Percentiles rank a stretch among this genome's conserved stretches.
Evolutionary conservation across 371 early-diverging fungal species (phyloP).

Genomic region (Lichtheimia corymbifera): DNA sequence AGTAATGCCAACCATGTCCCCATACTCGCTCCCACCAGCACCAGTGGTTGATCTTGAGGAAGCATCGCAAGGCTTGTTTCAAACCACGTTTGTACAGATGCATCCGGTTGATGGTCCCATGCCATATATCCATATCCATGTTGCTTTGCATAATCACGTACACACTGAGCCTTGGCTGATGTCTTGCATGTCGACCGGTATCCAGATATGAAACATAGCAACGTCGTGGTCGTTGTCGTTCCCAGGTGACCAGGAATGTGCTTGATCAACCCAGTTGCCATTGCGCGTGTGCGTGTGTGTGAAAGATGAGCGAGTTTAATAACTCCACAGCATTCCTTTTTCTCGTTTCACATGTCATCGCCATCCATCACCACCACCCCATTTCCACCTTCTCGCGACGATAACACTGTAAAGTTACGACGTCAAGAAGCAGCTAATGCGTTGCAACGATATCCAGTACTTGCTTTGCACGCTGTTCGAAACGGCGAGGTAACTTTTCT

Average conservation of each 20-base stretch:
- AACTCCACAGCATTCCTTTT: background rate
- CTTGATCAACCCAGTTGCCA: background rate
- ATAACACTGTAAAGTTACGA: conserved; percentile 10
- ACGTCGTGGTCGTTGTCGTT: conserved; percentile 9
- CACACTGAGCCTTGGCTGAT: conserved; percentile 30
- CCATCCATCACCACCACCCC: background rate
- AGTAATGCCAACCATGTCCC: conserved; percentile 41
- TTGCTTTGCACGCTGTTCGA: conserved; percentile 17
- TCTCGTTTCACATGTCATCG: background rate
- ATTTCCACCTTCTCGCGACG: conserved; percentile 8
- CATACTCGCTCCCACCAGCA: conserved; percentile 39
- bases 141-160: conserved; percentile 20
- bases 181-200: conserved; percentile 32
- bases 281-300: background rate
- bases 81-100: conserved; percentile 30
- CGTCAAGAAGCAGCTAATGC: conserved; percentile 21
- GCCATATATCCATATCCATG: conserved; percentile 28
- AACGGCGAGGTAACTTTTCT: conserved; percentile 12
- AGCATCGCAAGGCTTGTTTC: conserved; percentile 22
- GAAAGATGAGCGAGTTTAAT: background rate
- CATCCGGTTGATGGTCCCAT: conserved; percentile 33
- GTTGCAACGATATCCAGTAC: conserved; percentile 19
- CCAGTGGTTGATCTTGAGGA: background rate
- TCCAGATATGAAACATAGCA: conserved; percentile 46
- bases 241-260: background rate